phyloP scores from a whole-genome alignment of 2,329 filamentous ascomycete genomes.

The Trichoderma lentiforme region DNA sequence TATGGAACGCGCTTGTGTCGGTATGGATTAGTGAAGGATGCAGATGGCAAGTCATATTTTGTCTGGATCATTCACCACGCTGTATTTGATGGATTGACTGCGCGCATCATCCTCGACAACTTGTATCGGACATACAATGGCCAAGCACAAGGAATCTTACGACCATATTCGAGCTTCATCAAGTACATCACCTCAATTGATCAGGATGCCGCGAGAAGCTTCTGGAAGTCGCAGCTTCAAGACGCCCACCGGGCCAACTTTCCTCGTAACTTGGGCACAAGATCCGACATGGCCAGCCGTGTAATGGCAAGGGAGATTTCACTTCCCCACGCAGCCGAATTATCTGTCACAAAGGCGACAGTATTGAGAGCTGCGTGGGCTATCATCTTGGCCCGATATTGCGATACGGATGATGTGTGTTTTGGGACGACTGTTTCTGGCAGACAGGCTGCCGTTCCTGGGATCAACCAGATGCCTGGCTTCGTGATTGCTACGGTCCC shows the following conservation, averaged over 20 bases:
- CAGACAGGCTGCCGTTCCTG: conserved; percentile 1
- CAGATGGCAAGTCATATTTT: not conserved
- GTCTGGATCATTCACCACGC: conserved; percentile 8
- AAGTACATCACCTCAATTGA: conserved; percentile 1
- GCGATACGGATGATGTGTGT: conserved; percentile 11
- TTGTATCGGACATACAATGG: not conserved
- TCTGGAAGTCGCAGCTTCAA: conserved; percentile 20
- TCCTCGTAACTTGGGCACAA: not conserved
- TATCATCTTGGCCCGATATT: conserved; percentile 4
- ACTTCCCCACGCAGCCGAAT: not conserved
- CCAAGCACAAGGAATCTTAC: not conserved
- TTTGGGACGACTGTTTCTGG: conserved; percentile 15
- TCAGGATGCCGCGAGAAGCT: not conserved
- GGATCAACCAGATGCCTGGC: conserved; percentile 1
- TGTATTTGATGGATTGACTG: conserved; percentile 10
- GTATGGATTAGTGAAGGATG: not conserved
- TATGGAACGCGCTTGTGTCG: conserved; percentile 3
- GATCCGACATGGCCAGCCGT: not conserved
- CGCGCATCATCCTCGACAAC: not conserved
- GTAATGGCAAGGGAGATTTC: conserved; percentile 11
- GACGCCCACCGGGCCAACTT: not conserved
- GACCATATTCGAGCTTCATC: not conserved
- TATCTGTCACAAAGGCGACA: conserved; percentile 11
- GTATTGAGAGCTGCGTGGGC: conserved; percentile 15
- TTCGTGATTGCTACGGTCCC: conserved; percentile 9